A percentile compares a stretch with the other conserved stretches of the same genome.
Conservation (phyloP, 495 filamentous ascomycete genomes). For the Aspergillus diversus region DNA sequence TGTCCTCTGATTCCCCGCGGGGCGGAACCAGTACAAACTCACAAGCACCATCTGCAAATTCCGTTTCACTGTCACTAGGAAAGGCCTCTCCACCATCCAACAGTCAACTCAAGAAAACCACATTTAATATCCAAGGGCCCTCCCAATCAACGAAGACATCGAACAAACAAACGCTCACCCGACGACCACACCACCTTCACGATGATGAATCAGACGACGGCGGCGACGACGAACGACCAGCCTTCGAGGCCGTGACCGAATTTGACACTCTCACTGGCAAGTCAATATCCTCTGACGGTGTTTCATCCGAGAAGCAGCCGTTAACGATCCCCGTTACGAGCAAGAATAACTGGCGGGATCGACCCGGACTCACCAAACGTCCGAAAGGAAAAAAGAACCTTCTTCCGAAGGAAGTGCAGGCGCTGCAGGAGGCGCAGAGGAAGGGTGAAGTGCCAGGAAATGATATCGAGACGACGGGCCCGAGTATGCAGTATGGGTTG, state of each 20-base stretch:
- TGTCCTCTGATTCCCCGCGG: conserved; percentile 20
- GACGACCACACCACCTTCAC: conserved; percentile 40
- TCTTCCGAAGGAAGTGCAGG: conserved; percentile 55
- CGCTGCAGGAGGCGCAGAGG: conserved; percentile 42
- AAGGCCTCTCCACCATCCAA: conserved; percentile 19
- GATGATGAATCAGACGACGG: conserved; percentile 55
- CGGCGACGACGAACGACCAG: conserved; percentile 36
- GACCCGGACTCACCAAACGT: conserved; percentile 48
- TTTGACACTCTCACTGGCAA: conserved; percentile 63
- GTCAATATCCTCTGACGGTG: conserved; percentile 49
- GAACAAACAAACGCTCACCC: conserved; percentile 32
- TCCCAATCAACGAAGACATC: conserved; percentile 21
- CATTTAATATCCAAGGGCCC: conserved; percentile 39
- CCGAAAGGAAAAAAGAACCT: conserved; percentile 53
- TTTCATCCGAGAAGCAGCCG: conserved; percentile 40
- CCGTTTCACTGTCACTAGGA: conserved; percentile 37
- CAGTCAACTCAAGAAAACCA: conserved; percentile 33
- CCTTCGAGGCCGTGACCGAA: conserved; percentile 57
- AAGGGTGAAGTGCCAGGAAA: conserved; percentile 35
- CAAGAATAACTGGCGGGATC: conserved; percentile 75
- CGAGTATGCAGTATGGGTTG: conserved; percentile 50
- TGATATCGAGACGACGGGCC: conserved; percentile 42
- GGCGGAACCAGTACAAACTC: conserved; percentile 5
- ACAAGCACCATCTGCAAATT: conserved; percentile 24
- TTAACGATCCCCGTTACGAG: conserved; percentile 67